A percentile compares a stretch with the other conserved stretches of the same genome.
Conservation (phyloP, 257 asterid species). For the Salvia hispanica region DNA sequence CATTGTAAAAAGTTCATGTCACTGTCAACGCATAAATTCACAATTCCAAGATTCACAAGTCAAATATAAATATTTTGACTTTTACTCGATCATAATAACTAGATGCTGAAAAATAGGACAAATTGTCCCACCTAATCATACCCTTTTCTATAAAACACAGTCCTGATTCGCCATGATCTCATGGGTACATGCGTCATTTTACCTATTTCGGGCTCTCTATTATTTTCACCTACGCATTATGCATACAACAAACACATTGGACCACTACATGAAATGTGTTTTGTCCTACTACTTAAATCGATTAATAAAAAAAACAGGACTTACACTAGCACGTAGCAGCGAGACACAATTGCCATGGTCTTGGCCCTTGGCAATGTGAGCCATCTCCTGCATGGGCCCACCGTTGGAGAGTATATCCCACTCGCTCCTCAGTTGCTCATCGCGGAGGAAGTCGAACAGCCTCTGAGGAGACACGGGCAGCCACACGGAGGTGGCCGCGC, state of each 20-base stretch:
- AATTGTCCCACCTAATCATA: conserved; percentile 40
- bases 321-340: conserved; percentile 82
- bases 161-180: conserved; percentile 30
- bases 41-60: too few species aligned
- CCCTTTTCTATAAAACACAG: conserved; percentile 16
- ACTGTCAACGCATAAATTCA: not conserved
- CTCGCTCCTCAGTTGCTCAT: conserved; percentile 79
- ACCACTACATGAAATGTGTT: not conserved
- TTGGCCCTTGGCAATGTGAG: conserved; percentile 88
- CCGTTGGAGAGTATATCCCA: conserved; percentile 96
- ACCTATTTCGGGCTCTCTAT: conserved; percentile 13
- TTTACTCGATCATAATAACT: too few species aligned
- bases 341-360: conserved; percentile 90
- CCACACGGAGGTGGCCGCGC: conserved; percentile 96
- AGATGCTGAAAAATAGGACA: conserved; percentile 24
- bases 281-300: conserved; percentile 13
- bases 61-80: too few species aligned
- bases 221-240: not conserved
- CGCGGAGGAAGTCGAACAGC: conserved; percentile 83
- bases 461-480: conserved; percentile 76
- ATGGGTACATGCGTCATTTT: conserved; percentile 46
- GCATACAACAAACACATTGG: not conserved
- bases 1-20: too few species aligned
- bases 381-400: conserved; percentile 98
- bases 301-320: not conserved